A percentile compares a stretch with the other conserved stretches of the same genome.
Conservation (phyloP, 169 alveolate genomes). For the Eimeria zaria region DNA sequence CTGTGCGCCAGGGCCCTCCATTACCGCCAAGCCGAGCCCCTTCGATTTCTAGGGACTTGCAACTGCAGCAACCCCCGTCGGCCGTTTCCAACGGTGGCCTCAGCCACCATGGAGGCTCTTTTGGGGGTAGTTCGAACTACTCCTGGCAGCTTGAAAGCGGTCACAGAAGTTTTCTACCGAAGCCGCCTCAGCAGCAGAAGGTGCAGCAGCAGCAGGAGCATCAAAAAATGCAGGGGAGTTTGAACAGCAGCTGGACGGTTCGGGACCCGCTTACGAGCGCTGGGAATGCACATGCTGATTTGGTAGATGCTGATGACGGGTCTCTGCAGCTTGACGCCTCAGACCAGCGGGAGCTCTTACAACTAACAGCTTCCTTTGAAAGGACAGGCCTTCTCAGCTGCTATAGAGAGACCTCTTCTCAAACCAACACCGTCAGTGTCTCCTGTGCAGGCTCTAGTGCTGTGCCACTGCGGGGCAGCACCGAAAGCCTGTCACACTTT, state of each 20-base stretch:
- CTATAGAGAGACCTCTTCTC: background rate
- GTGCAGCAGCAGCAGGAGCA: background rate
- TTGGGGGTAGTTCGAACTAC: background rate
- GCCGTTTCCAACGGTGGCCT: background rate
- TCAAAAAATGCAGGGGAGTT: background rate
- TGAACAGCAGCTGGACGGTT: conserved; percentile 76
- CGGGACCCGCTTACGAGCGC: conserved; percentile 70
- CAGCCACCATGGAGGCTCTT: background rate
- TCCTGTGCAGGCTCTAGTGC: background rate
- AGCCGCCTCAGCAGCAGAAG: conserved; percentile 5
- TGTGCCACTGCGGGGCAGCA: background rate
- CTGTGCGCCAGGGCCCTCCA: conserved; percentile 67
- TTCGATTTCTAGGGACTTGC: background rate
- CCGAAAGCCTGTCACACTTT: background rate
- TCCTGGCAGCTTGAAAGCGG: conserved; percentile 22
- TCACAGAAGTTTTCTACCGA: background rate
- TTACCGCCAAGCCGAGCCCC: conserved; percentile 36
- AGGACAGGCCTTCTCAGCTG: conserved; percentile 27
- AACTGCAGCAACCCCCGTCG: background rate
- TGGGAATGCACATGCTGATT: conserved; percentile 31
- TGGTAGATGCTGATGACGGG: conserved; percentile 30
- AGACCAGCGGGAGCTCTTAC: conserved; percentile 47
- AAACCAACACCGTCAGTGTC: background rate
- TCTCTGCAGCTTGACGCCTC: conserved; percentile 64
- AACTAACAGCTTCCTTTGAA: conserved; percentile 44